A percentile compares a stretch with the other conserved stretches of the same genome.
These are phyloP conservation scores for Colletotrichum horii DNA, from an alignment of 2,329 filamentous ascomycete species.

Conservation along the genomic window DNA sequence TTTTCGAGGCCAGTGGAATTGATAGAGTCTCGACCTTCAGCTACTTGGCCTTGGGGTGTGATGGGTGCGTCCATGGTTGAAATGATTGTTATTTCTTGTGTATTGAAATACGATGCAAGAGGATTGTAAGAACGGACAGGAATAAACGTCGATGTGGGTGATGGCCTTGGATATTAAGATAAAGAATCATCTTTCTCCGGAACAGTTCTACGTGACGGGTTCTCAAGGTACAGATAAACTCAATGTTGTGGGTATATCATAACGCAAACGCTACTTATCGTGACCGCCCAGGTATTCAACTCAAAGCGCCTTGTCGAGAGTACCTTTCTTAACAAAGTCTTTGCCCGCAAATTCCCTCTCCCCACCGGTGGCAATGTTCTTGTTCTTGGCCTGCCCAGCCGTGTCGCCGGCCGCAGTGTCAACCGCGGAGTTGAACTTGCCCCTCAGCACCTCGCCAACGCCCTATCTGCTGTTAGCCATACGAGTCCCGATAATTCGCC, in stretches of 20 bases:
- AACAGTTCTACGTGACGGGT: not conserved
- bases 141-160: not conserved
- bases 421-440: slow-evolving; percentile 38
- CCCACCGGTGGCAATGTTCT: slow-evolving; percentile 17
- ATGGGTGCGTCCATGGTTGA: not conserved
- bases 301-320: slow-evolving; percentile 14
- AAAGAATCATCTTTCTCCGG: not conserved
- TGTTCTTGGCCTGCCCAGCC: slow-evolving; percentile 37
- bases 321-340: slow-evolving; percentile 18
- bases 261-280: not conserved
- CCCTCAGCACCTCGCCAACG: slow-evolving; percentile 18
- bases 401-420: slow-evolving; percentile 35
- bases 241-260: not conserved
- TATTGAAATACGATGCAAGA: too few relatives aligned
- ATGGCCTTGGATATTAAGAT: not conserved
- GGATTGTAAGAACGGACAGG: too few relatives aligned
- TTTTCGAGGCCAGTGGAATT: not conserved
- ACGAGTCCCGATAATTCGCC: too few relatives aligned
- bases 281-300: not conserved
- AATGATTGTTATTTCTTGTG: not conserved
- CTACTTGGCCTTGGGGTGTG: not conserved
- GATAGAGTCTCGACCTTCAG: not conserved
- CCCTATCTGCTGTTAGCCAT: not conserved
- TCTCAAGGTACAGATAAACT: not conserved
- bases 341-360: slow-evolving; percentile 22